phyloP scores from a whole-genome alignment of 352 stramenopile genomes.

The Thraustotheca clavata region DNA sequence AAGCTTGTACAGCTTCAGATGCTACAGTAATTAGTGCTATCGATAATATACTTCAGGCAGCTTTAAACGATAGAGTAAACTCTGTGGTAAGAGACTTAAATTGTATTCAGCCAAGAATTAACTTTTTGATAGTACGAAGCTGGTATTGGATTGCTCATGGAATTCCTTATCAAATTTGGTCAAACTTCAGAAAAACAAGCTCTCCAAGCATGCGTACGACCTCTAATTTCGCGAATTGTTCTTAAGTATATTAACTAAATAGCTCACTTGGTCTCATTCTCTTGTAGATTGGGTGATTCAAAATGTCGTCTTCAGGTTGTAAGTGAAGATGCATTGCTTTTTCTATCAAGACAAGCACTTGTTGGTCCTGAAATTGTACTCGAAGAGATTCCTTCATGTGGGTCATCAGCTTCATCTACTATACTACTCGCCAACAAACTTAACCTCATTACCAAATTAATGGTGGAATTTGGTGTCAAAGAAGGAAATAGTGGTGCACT shows the following conservation, averaged over 20 bases:
- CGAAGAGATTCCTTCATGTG: constrained; percentile 57
- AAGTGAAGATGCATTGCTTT: constrained; percentile 61
- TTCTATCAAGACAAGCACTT: constrained; percentile 48
- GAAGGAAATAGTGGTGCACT: constrained; percentile 38
- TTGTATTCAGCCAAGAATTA: background rate
- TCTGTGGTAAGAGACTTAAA: constrained; percentile 37
- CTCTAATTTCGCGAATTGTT: constrained; percentile 58
- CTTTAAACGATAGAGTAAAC: constrained; percentile 69
- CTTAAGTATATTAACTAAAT: constrained; percentile 27
- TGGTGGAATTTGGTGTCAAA: constrained; percentile 68
- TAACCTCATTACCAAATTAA: constrained; percentile 52
- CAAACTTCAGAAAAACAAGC: no score
- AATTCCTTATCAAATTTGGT: constrained; percentile 56
- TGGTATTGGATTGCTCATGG: constrained; percentile 55
- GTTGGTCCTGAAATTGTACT: constrained; percentile 62
- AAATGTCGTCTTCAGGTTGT: constrained; percentile 62
- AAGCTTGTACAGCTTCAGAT: constrained; percentile 31
- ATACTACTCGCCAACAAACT: constrained; percentile 69
- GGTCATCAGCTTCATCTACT: constrained; percentile 39
- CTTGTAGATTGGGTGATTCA: constrained; percentile 43
- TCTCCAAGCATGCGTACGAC: constrained; percentile 49
- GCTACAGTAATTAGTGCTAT: constrained; percentile 26
- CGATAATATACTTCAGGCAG: constrained; percentile 46
- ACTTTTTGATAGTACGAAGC: constrained; percentile 31
- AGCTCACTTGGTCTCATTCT: background rate